A percentile compares a stretch with the other conserved stretches of the same genome.
These are phyloP conservation scores for Omphalea diandra DNA, from an alignment of 441 rosid species.

Conservation along the genomic window DNA sequence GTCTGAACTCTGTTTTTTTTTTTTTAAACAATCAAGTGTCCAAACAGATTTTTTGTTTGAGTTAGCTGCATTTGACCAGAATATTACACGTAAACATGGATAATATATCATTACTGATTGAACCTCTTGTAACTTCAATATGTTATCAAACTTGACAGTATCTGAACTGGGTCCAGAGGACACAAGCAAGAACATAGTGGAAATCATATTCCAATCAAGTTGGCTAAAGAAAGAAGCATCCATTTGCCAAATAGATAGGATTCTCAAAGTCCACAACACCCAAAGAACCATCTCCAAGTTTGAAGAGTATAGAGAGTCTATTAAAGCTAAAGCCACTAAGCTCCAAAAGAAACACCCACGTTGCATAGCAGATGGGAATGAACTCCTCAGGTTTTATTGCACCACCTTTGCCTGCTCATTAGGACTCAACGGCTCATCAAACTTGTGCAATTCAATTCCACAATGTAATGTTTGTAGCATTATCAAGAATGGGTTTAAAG, in stretches of 20 bases:
- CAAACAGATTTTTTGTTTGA: too few relatives aligned
- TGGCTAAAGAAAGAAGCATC: conserved; percentile 66
- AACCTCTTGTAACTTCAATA: not conserved
- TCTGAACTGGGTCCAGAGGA: conserved; percentile 69
- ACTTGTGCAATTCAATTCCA: conserved; percentile 54
- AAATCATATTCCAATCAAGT: conserved; percentile 84
- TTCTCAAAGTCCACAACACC: conserved; percentile 74
- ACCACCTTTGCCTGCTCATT: conserved; percentile 57
- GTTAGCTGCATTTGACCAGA: too few relatives aligned
- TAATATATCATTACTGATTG: not conserved
- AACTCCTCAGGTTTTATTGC: conserved; percentile 74
- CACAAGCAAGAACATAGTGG: conserved; percentile 84
- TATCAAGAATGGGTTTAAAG: conserved; percentile 64
- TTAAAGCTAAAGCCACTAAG: conserved; percentile 63
- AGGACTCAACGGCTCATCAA: conserved; percentile 59
- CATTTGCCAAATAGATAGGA: conserved; percentile 63
- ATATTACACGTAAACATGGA: not conserved
- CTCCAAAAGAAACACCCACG: conserved; percentile 62
- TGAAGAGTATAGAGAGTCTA: conserved; percentile 70
- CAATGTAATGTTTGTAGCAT: conserved; percentile 59
- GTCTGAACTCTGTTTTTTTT: too few relatives aligned
- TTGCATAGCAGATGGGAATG: conserved; percentile 82
- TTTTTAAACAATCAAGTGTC: too few relatives aligned
- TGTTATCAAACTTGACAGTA: conserved; percentile 32
- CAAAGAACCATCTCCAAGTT: conserved; percentile 58